phyloP scores from a whole-genome alignment of 108 stramenopile species.

The Cyclotella kingstonii region DNA sequence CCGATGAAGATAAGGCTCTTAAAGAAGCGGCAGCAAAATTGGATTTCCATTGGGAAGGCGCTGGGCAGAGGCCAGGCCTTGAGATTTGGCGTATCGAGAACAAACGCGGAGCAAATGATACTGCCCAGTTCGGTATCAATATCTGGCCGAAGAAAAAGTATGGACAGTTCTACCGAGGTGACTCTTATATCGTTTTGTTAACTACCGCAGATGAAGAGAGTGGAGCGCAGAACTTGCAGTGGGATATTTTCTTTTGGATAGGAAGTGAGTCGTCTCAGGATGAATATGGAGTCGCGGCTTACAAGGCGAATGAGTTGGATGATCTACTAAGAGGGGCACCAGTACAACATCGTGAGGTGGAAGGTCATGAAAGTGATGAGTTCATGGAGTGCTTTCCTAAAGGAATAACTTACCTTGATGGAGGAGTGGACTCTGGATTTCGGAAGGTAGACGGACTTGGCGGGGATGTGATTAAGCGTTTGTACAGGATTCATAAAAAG shows the following conservation, averaged over 20 bases:
- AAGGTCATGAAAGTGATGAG: constrained; percentile 72
- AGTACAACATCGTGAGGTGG: constrained; percentile 88
- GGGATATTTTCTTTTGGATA: constrained; percentile 84
- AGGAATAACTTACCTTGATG: constrained; percentile 74
- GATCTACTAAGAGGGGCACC: constrained; percentile 77
- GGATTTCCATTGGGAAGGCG: constrained; percentile 54
- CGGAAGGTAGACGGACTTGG: constrained; percentile 56
- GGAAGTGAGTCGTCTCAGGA: constrained; percentile 87
- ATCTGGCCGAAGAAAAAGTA: constrained; percentile 50
- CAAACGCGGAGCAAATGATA: constrained; percentile 40
- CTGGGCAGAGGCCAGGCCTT: constrained; percentile 52
- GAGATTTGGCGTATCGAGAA: constrained; percentile 88
- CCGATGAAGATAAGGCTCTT: constrained; percentile 20
- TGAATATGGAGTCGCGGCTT: constrained; percentile 89
- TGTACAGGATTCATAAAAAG: constrained; percentile 64
- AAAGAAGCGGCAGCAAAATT: constrained; percentile 51
- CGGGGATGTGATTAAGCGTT: constrained; percentile 52
- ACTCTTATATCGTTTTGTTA: constrained; percentile 83
- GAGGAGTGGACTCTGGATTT: constrained; percentile 90
- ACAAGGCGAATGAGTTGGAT: constrained; percentile 93
- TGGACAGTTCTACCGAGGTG: constrained; percentile 85
- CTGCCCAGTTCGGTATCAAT: constrained; percentile 51
- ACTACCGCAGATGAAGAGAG: constrained; percentile 42
- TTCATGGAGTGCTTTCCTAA: constrained; percentile 62
- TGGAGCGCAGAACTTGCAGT: constrained; percentile 27